A percentile compares a stretch with the other conserved stretches of the same genome.
Evolutionary conservation across 441 rosid species (phyloP).

Genomic region (Aleurites moluccanus): DNA sequence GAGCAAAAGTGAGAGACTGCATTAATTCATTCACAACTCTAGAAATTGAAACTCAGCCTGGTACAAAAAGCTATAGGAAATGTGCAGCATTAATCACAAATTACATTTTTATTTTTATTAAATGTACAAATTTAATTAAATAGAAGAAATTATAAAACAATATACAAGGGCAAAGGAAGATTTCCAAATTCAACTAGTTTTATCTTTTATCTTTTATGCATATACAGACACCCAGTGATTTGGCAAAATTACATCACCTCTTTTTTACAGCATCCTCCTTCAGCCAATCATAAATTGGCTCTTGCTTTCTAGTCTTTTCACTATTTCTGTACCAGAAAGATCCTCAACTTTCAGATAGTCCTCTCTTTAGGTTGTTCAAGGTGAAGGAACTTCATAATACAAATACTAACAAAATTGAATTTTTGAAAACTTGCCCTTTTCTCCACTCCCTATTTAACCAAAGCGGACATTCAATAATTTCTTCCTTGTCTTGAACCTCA

Average conservation of each 20-base stretch:
- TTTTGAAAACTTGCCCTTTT: background rate
- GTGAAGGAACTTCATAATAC: background rate
- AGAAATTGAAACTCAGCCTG: too few relatives aligned
- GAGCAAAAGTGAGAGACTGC: too few relatives aligned
- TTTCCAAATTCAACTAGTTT: too few relatives aligned
- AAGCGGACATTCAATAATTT: background rate
- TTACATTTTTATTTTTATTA: background rate
- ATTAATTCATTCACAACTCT: too few relatives aligned
- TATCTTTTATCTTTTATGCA: background rate
- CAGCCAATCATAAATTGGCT: background rate
- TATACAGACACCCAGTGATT: background rate
- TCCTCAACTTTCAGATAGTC: background rate
- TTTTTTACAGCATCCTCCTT: background rate
- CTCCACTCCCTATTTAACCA: background rate
- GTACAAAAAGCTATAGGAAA: too few relatives aligned
- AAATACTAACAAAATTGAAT: background rate
- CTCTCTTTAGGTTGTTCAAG: slow-evolving; percentile 2
- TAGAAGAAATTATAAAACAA: background rate
- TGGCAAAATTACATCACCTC: background rate
- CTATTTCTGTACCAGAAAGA: too few relatives aligned
- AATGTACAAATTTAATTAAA: background rate
- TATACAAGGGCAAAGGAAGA: background rate
- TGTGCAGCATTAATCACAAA: background rate
- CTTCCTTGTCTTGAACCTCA: background rate
- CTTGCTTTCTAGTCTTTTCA: background rate